Evolutionary conservation across 2,329 filamentous ascomycete species (phyloP), one percentile per base, ranked within the genome.

Genomic region (Xylaria digitata): DNA sequence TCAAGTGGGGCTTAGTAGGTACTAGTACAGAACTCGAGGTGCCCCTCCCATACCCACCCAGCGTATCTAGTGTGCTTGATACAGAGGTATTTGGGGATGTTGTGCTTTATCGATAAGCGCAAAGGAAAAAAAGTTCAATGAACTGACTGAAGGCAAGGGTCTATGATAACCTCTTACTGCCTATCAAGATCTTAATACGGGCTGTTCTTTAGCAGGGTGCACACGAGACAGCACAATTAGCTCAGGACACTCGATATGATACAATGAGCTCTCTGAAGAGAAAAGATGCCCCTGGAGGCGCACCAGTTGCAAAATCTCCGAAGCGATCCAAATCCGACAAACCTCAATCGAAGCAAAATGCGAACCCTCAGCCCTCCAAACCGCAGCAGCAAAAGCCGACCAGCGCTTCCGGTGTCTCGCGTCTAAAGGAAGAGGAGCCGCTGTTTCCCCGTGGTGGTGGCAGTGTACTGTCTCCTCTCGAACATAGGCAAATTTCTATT

Each of bases 401-500:
- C 42, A 78, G 71, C 65, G 71, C 78, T 59, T 69, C 80, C 3
- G 75, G 76, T 34, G 77, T 86, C 61, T 84, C 85, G 43, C 76
- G 82, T 11, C 76, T 87, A 57, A 89, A 86, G 78, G 91, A 96
- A 71, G 96, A 98, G 72, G 96, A 97, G 77, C 90, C 90, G 40
- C 85, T 95, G 50, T 99, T 99, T 75, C 95, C 96, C 72, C 89
- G 96, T 85, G 96, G 96, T 63, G 96, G 96, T 49, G 95, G 89
- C 60, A 96, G 93, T 76, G 86, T 97, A 59, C 83, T 99, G 77
- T 97, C 96, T 1, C 94, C 96, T 21, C 84, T 99, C 58, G 96
- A 99, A 79, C 92, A 96, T 78, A 97, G 97, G 82, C 93, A 98
- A 80, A 98, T 99, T 70, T 91, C 96, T 75, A 90, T 96, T 65